phyloP scores from a whole-genome alignment of 306 rosid genomes.

The Lablab purpureus region DNA sequence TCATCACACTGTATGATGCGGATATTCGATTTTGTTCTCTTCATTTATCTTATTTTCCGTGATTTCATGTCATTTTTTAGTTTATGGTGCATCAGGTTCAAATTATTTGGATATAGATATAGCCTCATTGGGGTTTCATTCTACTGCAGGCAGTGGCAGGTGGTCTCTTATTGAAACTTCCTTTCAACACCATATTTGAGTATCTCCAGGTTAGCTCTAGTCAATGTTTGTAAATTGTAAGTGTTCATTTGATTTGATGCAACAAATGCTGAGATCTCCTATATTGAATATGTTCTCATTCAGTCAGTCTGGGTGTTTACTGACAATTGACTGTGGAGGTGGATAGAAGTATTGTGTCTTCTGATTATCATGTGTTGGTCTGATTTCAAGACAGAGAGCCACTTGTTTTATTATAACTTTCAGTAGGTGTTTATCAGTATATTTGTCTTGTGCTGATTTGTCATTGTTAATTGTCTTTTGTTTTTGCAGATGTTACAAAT shows the following conservation, averaged over 20 bases:
- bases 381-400: conserved; percentile 32
- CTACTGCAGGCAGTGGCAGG: conserved; percentile 73
- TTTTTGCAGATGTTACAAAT: conserved; percentile 74
- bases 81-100: conserved; percentile 13
- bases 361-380: conserved; percentile 6
- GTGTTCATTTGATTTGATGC: conserved; percentile 21
- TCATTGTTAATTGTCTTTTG: conserved; percentile 25
- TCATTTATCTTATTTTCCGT: conserved; percentile 20
- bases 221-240: conserved; percentile 23
- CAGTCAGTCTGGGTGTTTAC: conserved; percentile 12
- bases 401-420: conserved; percentile 32
- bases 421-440: conserved; percentile 11
- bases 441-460: conserved; percentile 23
- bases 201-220: conserved; percentile 86
- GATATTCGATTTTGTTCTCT: conserved; percentile 33
- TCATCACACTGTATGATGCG: conserved; percentile 75
- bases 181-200: conserved; percentile 89
- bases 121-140: conserved; percentile 41
- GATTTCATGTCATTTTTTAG: conserved; percentile 33
- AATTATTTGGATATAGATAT: conserved; percentile 29
- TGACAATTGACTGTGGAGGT: conserved; percentile 4
- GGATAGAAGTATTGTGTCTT: conserved; percentile 28
- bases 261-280: conserved; percentile 21
- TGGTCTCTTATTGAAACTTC: conserved; percentile 75
- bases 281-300: conserved; percentile 1